Conservation (phyloP, 257 asterid genomes). For the Parsonsia alboflavescens region DNA sequence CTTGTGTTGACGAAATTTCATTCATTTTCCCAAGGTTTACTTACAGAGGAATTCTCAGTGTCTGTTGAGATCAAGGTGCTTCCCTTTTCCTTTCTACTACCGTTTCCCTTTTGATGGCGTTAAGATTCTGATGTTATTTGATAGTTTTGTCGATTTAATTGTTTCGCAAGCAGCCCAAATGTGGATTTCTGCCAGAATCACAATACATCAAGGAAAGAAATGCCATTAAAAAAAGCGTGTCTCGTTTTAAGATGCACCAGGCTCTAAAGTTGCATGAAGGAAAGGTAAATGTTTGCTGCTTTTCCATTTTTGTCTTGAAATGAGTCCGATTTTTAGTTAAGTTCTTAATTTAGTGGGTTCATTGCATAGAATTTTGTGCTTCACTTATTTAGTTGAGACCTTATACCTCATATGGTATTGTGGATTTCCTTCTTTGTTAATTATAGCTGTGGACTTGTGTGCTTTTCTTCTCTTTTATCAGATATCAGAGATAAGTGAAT, state of each 20-base stretch:
- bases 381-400: background rate
- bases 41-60: slow-evolving; percentile 48
- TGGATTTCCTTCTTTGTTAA: background rate
- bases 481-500: slow-evolving; percentile 74
- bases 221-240: slow-evolving; percentile 53
- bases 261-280: slow-evolving; percentile 65
- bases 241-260: slow-evolving; percentile 93
- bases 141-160: slow-evolving; percentile 13
- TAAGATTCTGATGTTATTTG: slow-evolving; percentile 10
- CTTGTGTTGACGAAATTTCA: background rate
- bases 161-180: slow-evolving; percentile 69
- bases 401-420: background rate
- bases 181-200: slow-evolving; percentile 79
- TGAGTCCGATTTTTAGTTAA: background rate
- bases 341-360: slow-evolving; percentile 12
- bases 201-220: slow-evolving; percentile 66
- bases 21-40: slow-evolving; percentile 37
- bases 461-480: slow-evolving; percentile 24
- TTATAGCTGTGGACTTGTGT: background rate
- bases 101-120: slow-evolving; percentile 14
- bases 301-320: background rate
- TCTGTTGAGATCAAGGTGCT: slow-evolving; percentile 90
- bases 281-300: slow-evolving; percentile 36
- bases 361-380: slow-evolving; percentile 1
- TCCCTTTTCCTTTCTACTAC: slow-evolving; percentile 15